A percentile compares a stretch with the other conserved stretches of the same genome.
Evolutionary conservation across 495 filamentous ascomycete genomes (phyloP).

Genomic region (Filosporella fistucella): DNA sequence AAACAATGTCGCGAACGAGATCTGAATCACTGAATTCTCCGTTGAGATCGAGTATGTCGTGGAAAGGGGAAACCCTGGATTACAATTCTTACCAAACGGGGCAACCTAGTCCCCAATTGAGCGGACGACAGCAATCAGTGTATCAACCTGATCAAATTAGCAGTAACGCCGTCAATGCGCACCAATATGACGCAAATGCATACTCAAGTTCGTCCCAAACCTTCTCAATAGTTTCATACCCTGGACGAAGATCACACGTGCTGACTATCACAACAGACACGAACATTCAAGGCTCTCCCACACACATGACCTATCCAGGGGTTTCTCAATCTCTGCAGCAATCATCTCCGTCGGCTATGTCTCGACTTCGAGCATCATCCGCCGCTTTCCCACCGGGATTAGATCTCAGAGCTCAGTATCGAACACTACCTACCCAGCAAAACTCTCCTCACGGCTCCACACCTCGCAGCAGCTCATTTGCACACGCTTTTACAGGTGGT

Average conservation of each 20-base stretch:
- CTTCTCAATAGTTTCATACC: slow-evolving; percentile 16
- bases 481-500: slow-evolving; percentile 24
- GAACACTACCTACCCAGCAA: slow-evolving; percentile 34
- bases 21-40: slow-evolving; percentile 56
- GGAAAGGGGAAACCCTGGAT: slow-evolving; percentile 55
- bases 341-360: slow-evolving; percentile 22
- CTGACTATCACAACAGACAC: slow-evolving; percentile 7
- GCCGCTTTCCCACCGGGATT: slow-evolving; percentile 21
- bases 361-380: slow-evolving; percentile 20
- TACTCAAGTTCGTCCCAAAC: slow-evolving; percentile 43
- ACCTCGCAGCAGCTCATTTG: slow-evolving; percentile 29
- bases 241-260: slow-evolving; percentile 14
- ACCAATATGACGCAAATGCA: slow-evolving; percentile 44
- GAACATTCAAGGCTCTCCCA: slow-evolving; percentile 26
- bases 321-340: slow-evolving; percentile 17
- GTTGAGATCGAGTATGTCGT: slow-evolving; percentile 55
- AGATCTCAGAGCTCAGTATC: slow-evolving; percentile 42
- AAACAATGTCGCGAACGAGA: slow-evolving; percentile 53
- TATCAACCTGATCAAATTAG: slow-evolving; percentile 35
- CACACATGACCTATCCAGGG: slow-evolving; percentile 39
- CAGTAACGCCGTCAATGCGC: slow-evolving; percentile 31
- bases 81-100: slow-evolving; percentile 40
- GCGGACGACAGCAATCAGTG: slow-evolving; percentile 34
- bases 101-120: slow-evolving; percentile 38
- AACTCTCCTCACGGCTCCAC: slow-evolving; percentile 38